Evolutionary conservation across 1,284 basidiomycete genomes (phyloP).

Genomic region (Entoloma clypeatum): DNA sequence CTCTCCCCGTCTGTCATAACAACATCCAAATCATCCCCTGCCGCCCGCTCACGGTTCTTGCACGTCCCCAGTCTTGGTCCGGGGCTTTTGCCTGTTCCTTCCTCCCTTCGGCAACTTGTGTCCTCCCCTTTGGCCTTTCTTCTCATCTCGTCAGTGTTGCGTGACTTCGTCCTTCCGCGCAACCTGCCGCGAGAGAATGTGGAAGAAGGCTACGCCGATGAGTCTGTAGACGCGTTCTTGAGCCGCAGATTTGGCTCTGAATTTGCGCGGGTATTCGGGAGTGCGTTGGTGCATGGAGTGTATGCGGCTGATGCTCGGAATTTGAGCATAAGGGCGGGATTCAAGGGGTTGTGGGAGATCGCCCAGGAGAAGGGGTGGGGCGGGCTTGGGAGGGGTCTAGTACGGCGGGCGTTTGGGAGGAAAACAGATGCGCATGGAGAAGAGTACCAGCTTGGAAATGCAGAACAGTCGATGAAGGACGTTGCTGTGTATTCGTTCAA

Average conservation of each 20-base stretch:
- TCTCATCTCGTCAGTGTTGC: conserved; percentile 51
- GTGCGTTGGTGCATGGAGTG: conserved; percentile 88
- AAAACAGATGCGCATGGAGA: conserved; percentile 22
- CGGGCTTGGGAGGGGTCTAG: conserved; percentile 45
- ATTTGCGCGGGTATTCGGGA: conserved; percentile 75
- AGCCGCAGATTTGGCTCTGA: conserved; percentile 69
- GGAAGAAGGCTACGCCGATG: conserved; percentile 48
- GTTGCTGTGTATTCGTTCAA: conserved; percentile 78
- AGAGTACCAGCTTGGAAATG: conserved; percentile 49
- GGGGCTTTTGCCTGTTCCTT: conserved; percentile 42
- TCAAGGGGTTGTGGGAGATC: conserved; percentile 69
- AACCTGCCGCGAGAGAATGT: conserved; percentile 32
- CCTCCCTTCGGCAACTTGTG: conserved; percentile 44
- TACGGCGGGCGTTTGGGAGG: conserved; percentile 29
- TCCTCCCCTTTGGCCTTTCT: conserved; percentile 47
- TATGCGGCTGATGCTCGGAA: conserved; percentile 82
- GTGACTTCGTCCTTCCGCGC: conserved; percentile 52
- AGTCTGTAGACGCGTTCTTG: conserved; percentile 81
- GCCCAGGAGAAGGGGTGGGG: conserved; percentile 43
- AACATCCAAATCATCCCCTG: conserved; percentile 61
- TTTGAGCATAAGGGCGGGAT: conserved; percentile 75
- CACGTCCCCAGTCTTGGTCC: conserved; percentile 49
- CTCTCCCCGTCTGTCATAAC: conserved; percentile 58
- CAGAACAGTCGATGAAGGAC: conserved; percentile 50
- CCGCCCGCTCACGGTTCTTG: conserved; percentile 74